phyloP scores from a whole-genome alignment of 2,329 filamentous ascomycete genomes.

The Penicillium sclerotigenum region DNA sequence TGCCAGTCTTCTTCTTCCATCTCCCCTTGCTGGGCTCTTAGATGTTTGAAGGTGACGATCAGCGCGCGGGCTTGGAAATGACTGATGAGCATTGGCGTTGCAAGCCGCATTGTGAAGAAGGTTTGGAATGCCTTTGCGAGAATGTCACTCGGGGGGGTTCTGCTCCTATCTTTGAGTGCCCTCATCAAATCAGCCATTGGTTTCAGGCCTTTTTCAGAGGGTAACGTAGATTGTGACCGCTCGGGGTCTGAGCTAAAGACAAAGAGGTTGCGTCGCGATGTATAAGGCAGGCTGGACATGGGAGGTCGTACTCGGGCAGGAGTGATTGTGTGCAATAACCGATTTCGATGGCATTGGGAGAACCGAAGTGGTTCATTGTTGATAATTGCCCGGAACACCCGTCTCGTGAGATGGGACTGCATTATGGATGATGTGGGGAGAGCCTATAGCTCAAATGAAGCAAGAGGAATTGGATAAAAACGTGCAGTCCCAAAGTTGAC shows the following conservation, averaged over 20 bases:
- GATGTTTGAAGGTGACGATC: slow-evolving; percentile 59
- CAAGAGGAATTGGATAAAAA: neutral
- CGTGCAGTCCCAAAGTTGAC: neutral
- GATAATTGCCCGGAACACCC: slow-evolving; percentile 46
- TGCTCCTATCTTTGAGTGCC: slow-evolving; percentile 59
- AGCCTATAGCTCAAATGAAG: neutral
- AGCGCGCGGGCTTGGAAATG: slow-evolving; percentile 63
- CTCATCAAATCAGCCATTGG: slow-evolving; percentile 67
- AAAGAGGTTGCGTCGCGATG: slow-evolving; percentile 33
- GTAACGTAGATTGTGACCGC: slow-evolving; percentile 53
- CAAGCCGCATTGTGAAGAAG: slow-evolving; percentile 59
- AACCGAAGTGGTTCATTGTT: slow-evolving; percentile 45
- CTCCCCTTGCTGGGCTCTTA: slow-evolving; percentile 43
- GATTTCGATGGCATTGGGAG: slow-evolving; percentile 35
- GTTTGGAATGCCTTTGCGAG: slow-evolving; percentile 62
- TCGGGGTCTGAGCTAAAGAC: slow-evolving; percentile 50
- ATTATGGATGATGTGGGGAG: slow-evolving; percentile 26
- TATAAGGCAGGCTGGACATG: slow-evolving; percentile 36
- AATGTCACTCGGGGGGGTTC: slow-evolving; percentile 62
- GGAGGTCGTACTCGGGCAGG: slow-evolving; percentile 30
- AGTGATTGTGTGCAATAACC: slow-evolving; percentile 32
- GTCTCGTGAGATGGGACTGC: slow-evolving; percentile 46
- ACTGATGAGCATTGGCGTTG: slow-evolving; percentile 54
- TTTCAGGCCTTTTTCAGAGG: slow-evolving; percentile 61
- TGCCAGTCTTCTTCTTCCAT: slow-evolving; percentile 34